Conservation (phyloP, 441 rosid species). For the Macaranga tanarius region DNA sequence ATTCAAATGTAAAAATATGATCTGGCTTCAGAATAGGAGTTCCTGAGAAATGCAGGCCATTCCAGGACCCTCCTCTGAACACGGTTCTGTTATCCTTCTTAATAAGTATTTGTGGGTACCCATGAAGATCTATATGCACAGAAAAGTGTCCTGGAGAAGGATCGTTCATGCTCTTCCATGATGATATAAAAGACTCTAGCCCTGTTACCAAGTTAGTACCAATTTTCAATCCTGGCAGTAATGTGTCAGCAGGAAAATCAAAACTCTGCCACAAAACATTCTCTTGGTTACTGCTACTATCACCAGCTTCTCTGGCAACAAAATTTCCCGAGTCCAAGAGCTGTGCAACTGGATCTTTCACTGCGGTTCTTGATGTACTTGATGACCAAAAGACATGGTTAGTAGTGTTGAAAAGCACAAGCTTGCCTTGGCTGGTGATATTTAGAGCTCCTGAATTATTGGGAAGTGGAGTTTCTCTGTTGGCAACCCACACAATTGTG, state of each 20-base stretch:
- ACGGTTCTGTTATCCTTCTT: constrained; percentile 18
- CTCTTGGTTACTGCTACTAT: constrained; percentile 9
- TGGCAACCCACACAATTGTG: constrained; percentile 67
- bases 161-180: constrained; percentile 61
- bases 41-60: constrained; percentile 50
- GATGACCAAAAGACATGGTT: constrained; percentile 47
- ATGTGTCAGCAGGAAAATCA: constrained; percentile 54
- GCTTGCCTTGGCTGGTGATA: constrained; percentile 32
- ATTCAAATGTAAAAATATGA: background rate
- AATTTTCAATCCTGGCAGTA: constrained; percentile 60
- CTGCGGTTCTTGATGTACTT: constrained; percentile 15
- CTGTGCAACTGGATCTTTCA: constrained; percentile 26
- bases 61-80: constrained; percentile 74
- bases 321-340: constrained; percentile 49
- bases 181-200: constrained; percentile 27
- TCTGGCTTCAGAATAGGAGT: constrained; percentile 35
- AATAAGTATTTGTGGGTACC: constrained; percentile 45
- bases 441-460: constrained; percentile 32
- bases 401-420: constrained; percentile 41
- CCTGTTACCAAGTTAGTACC: constrained; percentile 38
- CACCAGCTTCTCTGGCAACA: constrained; percentile 23
- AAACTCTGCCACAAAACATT: constrained; percentile 60
- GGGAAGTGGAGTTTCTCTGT: constrained; percentile 50
- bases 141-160: constrained; percentile 57
- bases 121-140: constrained; percentile 38